Evolutionary conservation across 1,284 basidiomycete species (phyloP).

Genomic region (Gymnopus androsaceus): DNA sequence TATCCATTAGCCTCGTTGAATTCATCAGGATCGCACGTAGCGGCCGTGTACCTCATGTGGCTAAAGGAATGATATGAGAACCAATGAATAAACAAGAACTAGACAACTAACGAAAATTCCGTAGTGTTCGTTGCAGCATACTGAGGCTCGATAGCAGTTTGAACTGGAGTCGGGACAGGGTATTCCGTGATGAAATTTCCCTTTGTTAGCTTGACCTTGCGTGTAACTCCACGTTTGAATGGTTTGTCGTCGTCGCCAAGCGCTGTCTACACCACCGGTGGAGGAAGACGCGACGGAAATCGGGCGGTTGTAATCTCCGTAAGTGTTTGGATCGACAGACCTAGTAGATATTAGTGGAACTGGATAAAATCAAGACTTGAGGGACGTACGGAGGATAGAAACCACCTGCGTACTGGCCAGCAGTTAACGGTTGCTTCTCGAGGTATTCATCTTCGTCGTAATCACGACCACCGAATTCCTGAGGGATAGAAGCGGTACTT

Average conservation of each 20-base stretch:
- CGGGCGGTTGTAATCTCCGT: conserved; percentile 69
- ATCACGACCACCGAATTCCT: conserved; percentile 49
- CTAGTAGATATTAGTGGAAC: conserved; percentile 33
- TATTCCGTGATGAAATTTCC: conserved; percentile 93
- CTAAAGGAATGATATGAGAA: conserved; percentile 40
- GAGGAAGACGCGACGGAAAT: conserved; percentile 63
- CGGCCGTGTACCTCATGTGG: conserved; percentile 86
- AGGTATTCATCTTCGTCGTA: conserved; percentile 65
- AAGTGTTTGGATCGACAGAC: conserved; percentile 59
- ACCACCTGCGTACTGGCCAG: conserved; percentile 56
- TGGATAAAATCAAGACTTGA: conserved; percentile 2
- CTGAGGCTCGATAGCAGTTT: conserved; percentile 83
- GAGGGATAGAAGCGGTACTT: conserved; percentile 56
- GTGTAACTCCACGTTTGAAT: conserved; percentile 90
- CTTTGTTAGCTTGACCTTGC: conserved; percentile 89
- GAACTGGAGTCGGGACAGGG: conserved; percentile 85
- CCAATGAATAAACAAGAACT: conserved; percentile 14
- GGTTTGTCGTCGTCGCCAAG: conserved; percentile 88
- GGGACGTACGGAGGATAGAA: conserved; percentile 70
- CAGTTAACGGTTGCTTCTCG: conserved; percentile 73
- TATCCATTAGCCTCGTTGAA: conserved; percentile 82
- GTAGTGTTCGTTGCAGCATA: conserved; percentile 73
- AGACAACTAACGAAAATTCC: conserved; percentile 76
- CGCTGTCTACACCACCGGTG: conserved; percentile 67
- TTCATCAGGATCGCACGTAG: conserved; percentile 94